Evolutionary conservation across 176 grass and related monocot genomes (phyloP).

Genomic region (Phragmites australis): DNA sequence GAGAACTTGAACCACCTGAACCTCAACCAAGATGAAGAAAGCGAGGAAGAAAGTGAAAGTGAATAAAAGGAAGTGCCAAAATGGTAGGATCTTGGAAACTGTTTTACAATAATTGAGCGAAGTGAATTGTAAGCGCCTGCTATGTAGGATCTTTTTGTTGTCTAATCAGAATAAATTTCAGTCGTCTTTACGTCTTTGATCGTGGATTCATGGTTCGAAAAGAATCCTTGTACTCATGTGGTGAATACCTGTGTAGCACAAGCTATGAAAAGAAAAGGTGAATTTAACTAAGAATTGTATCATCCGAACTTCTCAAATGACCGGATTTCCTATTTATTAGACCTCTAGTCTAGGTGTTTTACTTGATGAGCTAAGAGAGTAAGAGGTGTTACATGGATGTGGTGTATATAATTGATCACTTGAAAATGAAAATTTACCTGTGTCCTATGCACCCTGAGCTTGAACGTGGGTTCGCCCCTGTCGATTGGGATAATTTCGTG

Average conservation of each 20-base stretch:
- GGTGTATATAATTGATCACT: no score
- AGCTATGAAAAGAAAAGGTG: neutral
- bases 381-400: no score
- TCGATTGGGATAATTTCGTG: no score
- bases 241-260: neutral
- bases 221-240: neutral
- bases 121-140: neutral
- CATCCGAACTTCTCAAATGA: no score
- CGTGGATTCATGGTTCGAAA: neutral
- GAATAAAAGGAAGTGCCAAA: slow-evolving; percentile 23
- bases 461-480: no score
- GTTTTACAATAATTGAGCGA: neutral
- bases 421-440: no score
- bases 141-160: neutral
- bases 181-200: neutral
- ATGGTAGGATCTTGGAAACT: neutral
- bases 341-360: no score
- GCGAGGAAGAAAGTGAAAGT: slow-evolving; percentile 51
- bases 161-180: slow-evolving; percentile 13
- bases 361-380: no score
- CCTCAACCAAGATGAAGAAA: slow-evolving; percentile 54
- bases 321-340: no score
- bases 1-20: slow-evolving; percentile 84
- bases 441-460: no score
- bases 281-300: neutral